Percentiles rank a stretch among this genome's conserved stretches.
Evolutionary conservation across 345 rosid species (phyloP).

Genomic region (Adansonia digitata): DNA sequence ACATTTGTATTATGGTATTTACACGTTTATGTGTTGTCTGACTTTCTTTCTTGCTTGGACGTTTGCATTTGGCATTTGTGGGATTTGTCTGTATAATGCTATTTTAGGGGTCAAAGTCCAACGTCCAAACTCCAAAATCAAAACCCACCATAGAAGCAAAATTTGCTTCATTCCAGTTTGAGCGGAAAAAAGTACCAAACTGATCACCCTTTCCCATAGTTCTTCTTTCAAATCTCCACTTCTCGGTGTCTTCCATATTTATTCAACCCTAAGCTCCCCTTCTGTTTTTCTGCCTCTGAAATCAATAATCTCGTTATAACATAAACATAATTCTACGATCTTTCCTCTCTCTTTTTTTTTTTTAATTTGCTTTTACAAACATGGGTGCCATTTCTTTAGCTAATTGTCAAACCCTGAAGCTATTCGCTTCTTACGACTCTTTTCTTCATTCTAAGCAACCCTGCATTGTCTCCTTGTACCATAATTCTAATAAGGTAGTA

Average conservation of each 20-base stretch:
- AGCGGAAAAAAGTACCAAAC: constrained; percentile 7
- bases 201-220: neutral
- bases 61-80: too few species aligned
- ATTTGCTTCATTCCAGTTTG: neutral
- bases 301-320: neutral
- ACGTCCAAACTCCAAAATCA: neutral
- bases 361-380: neutral
- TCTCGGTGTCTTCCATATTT: neutral
- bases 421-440: constrained; percentile 7
- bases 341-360: neutral
- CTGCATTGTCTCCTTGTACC: neutral
- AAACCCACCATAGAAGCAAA: neutral
- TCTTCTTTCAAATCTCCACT: neutral
- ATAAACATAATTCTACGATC: neutral
- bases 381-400: constrained; percentile 15
- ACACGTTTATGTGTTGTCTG: too few species aligned
- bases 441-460: constrained; percentile 1
- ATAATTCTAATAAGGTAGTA: neutral
- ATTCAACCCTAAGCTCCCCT: neutral
- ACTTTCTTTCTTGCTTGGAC: too few species aligned
- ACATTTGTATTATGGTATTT: too few species aligned
- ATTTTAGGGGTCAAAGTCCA: too few species aligned
- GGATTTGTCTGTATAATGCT: too few species aligned
- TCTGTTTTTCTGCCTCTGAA: neutral
- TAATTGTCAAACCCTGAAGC: constrained; percentile 5